Conservation (phyloP, 257 asterid species). For the Ehretia macrophylla region DNA sequence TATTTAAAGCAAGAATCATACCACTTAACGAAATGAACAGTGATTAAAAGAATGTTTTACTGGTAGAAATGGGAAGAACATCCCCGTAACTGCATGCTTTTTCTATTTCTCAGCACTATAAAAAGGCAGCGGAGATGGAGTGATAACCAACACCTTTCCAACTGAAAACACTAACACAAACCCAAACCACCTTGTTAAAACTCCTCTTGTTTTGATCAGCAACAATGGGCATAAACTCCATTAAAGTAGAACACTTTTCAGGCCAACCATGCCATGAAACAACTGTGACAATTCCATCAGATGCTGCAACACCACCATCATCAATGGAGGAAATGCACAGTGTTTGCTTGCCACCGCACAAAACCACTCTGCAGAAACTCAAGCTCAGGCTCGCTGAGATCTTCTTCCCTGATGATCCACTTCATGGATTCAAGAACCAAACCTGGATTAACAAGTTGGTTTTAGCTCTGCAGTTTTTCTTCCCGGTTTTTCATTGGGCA, state of each 20-base stretch:
- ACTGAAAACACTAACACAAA: conserved; percentile 10
- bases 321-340: conserved; percentile 39
- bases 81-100: not conserved
- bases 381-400: conserved; percentile 63
- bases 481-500: conserved; percentile 78
- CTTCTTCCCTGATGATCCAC: conserved; percentile 90
- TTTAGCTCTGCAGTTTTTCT: conserved; percentile 66
- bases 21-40: too few species aligned
- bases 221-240: conserved; percentile 48
- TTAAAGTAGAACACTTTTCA: conserved; percentile 47
- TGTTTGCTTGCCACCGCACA: conserved; percentile 65
- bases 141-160: not conserved
- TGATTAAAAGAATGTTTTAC: too few species aligned
- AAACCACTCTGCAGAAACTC: conserved; percentile 65
- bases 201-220: not conserved
- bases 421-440: conserved; percentile 73
- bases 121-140: not conserved
- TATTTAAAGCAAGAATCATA: too few species aligned
- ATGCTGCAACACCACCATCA: conserved; percentile 17
- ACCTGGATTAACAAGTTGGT: conserved; percentile 40
- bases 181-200: not conserved
- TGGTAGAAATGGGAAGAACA: not conserved
- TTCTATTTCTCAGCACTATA: conserved; percentile 1
- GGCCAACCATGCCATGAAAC: conserved; percentile 23
- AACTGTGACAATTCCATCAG: conserved; percentile 9